Percentiles rank a stretch among this genome's conserved stretches.
These are phyloP conservation scores for Agroathelia rolfsii DNA, from an alignment of 1,284 basidiomycete species.

Conservation along the genomic window DNA sequence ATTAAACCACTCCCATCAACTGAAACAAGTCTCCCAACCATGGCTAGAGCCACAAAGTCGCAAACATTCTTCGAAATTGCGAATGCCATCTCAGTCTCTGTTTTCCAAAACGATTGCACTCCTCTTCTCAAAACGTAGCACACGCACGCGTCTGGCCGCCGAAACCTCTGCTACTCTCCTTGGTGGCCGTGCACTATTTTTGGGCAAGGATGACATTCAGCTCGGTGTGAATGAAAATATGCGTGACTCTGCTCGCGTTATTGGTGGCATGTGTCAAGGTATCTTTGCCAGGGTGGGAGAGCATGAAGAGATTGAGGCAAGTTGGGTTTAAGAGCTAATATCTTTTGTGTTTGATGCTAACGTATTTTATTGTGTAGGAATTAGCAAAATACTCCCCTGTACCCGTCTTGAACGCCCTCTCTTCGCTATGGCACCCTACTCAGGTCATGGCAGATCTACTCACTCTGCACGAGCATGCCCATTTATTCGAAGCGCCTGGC, in stretches of 20 bases:
- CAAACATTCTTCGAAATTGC: slow-evolving; percentile 28
- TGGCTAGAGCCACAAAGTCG: slow-evolving; percentile 45
- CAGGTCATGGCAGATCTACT: slow-evolving; percentile 92
- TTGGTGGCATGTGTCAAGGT: slow-evolving; percentile 93
- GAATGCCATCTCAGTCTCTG: slow-evolving; percentile 61
- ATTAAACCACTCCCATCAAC: slow-evolving; percentile 48
- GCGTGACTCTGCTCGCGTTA: slow-evolving; percentile 79
- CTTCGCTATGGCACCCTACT: slow-evolving; percentile 92
- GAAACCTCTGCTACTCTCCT: slow-evolving; percentile 74
- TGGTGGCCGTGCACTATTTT: slow-evolving; percentile 87
- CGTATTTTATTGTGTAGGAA: slow-evolving; percentile 41
- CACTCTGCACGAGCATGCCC: slow-evolving; percentile 74
- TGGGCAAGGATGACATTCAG: slow-evolving; percentile 90
- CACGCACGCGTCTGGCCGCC: slow-evolving; percentile 82
- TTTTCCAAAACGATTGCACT: slow-evolving; percentile 80
- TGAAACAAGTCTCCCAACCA: slow-evolving; percentile 51
- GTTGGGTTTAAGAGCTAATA: slow-evolving; percentile 12
- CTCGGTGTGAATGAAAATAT: slow-evolving; percentile 91
- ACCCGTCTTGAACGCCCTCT: slow-evolving; percentile 93
- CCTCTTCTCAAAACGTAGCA: slow-evolving; percentile 89
- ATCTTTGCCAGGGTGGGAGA: slow-evolving; percentile 94
- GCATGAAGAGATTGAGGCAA: slow-evolving; percentile 87
- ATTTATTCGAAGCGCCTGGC: slow-evolving; percentile 32
- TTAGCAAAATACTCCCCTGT: slow-evolving; percentile 84
- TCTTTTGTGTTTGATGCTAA: neutral